Evolutionary conservation across 768 basidiomycete species (phyloP).

Genomic region (Lactarius pseudohatsudake): DNA sequence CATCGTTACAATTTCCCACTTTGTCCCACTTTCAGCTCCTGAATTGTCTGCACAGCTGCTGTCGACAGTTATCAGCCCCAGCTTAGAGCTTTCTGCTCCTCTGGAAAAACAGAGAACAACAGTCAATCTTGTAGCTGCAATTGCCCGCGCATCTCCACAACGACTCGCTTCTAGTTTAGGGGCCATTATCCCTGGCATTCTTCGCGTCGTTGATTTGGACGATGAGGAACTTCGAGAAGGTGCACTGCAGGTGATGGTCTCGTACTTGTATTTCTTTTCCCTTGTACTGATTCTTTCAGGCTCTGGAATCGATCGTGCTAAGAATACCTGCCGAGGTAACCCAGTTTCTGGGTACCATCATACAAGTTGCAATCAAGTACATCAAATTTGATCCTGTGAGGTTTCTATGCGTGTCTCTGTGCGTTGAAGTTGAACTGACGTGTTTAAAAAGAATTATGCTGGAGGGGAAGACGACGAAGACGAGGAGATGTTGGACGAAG

Average conservation of each 20-base stretch:
- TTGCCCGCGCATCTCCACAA: conserved; percentile 71
- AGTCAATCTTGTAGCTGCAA: conserved; percentile 74
- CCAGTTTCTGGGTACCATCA: conserved; percentile 64
- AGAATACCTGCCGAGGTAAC: conserved; percentile 83
- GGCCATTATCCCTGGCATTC: conserved; percentile 66
- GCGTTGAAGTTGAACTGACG: neutral
- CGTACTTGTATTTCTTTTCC: neutral
- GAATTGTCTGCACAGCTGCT: conserved; percentile 63
- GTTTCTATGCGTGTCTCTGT: conserved; percentile 1
- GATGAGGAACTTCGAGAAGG: conserved; percentile 86
- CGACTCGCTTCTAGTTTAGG: conserved; percentile 61
- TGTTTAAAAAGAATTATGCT: conserved; percentile 67
- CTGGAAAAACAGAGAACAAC: conserved; percentile 75
- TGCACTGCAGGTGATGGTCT: conserved; percentile 61
- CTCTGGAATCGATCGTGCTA: conserved; percentile 81
- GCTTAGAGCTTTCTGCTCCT: conserved; percentile 49
- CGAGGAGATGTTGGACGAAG: conserved; percentile 60
- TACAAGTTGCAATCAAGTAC: conserved; percentile 68
- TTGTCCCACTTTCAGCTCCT: conserved; percentile 70
- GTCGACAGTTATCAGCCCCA: conserved; percentile 57
- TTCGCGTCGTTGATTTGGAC: conserved; percentile 66
- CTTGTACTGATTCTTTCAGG: conserved; percentile 43
- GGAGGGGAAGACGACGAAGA: conserved; percentile 67
- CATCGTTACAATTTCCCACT: conserved; percentile 81
- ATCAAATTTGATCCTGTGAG: conserved; percentile 94